Evolutionary conservation across 2,329 filamentous ascomycete species (phyloP).

Genomic region (Botrytis fragariae): DNA sequence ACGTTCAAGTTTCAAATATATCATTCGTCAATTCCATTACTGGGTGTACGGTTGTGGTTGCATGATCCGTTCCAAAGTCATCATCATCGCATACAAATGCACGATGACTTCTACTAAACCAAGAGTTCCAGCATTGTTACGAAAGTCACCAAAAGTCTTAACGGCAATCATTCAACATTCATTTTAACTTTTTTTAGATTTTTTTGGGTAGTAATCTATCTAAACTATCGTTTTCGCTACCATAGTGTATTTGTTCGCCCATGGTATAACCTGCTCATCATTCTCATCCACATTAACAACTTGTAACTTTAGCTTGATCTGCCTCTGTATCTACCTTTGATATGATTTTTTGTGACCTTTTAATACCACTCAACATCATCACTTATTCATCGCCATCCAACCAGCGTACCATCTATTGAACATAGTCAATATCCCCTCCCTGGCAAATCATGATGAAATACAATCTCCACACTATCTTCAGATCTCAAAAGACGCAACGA

Average conservation of each 20-base stretch:
- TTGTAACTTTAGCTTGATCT: neutral
- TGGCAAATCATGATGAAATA: too few relatives aligned
- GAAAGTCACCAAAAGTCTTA: neutral
- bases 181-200: neutral
- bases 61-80: too few relatives aligned
- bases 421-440: too few relatives aligned
- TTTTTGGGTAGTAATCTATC: neutral
- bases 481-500: too few relatives aligned
- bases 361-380: too few relatives aligned
- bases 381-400: too few relatives aligned
- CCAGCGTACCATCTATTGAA: too few relatives aligned
- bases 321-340: neutral
- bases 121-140: fast-evolving
- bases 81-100: too few relatives aligned
- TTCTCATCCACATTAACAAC: neutral
- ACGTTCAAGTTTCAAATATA: neutral
- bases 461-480: too few relatives aligned
- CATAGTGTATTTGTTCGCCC: neutral
- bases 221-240: neutral
- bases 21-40: too few relatives aligned
- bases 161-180: neutral
- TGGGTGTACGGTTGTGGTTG: too few relatives aligned
- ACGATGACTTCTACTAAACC: fast-evolving
- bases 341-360: too few relatives aligned
- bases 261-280: neutral